phyloP scores from a whole-genome alignment of 768 basidiomycete genomes.

The Boletus rubescentipes region DNA sequence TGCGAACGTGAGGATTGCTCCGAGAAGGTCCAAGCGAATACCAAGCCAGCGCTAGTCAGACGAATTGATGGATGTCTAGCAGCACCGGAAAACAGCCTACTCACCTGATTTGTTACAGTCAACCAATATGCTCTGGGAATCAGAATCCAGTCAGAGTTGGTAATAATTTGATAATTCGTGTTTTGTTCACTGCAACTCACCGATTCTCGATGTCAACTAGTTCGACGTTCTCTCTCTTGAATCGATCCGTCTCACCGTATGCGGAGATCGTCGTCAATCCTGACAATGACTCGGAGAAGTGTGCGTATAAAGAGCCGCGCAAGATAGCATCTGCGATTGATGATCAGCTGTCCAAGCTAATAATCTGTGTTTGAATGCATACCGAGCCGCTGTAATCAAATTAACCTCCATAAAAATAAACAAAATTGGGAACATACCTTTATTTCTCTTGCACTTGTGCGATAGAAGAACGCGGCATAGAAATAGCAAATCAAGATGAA shows the following conservation, averaged over 20 bases:
- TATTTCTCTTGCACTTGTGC: slow-evolving; percentile 81
- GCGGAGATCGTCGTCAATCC: slow-evolving; percentile 88
- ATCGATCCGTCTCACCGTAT: slow-evolving; percentile 77
- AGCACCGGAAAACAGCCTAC: background rate
- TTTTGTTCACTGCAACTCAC: slow-evolving; percentile 31
- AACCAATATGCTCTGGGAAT: slow-evolving; percentile 73
- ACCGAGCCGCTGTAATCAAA: slow-evolving; percentile 51
- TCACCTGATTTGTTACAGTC: slow-evolving; percentile 77
- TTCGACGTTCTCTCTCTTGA: slow-evolving; percentile 71
- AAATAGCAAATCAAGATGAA: slow-evolving; percentile 60
- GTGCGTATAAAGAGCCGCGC: slow-evolving; percentile 83
- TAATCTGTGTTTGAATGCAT: slow-evolving; percentile 8
- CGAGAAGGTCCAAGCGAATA: slow-evolving; percentile 86
- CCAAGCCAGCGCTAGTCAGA: slow-evolving; percentile 72
- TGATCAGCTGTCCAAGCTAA: background rate
- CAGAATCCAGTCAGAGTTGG: background rate
- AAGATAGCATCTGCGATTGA: slow-evolving; percentile 66
- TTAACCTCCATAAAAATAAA: background rate
- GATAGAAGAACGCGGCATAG: slow-evolving; percentile 79
- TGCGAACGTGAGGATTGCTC: slow-evolving; percentile 65
- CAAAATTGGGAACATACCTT: slow-evolving; percentile 47
- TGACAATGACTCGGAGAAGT: slow-evolving; percentile 88
- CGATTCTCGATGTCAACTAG: slow-evolving; percentile 83
- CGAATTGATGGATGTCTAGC: background rate
- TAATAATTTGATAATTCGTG: background rate